phyloP scores from a whole-genome alignment of 2,329 filamentous ascomycete genomes.

The Sporothrix sp. region DNA sequence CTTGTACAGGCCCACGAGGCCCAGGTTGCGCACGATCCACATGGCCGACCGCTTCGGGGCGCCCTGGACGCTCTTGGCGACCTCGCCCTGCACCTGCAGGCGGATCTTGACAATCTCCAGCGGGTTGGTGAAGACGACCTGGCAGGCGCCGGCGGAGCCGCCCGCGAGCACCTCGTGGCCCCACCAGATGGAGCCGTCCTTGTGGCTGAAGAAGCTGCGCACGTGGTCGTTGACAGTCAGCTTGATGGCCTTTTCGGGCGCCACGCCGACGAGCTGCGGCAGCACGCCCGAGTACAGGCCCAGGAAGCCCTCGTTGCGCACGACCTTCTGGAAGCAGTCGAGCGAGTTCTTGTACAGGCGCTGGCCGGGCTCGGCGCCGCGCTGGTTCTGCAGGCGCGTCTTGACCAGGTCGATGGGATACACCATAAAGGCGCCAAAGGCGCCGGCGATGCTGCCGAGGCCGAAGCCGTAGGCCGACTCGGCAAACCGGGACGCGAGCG shows the following conservation, averaged over 20 bases:
- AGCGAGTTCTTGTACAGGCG: slow-evolving; percentile 93
- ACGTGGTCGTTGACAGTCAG: slow-evolving; percentile 95
- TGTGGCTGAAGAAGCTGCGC: slow-evolving; percentile 62
- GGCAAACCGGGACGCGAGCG: slow-evolving; percentile 52
- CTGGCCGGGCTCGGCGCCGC: slow-evolving; percentile 70
- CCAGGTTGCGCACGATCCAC: slow-evolving; percentile 95
- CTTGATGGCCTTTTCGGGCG: slow-evolving; percentile 99
- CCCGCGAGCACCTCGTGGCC: slow-evolving; percentile 73
- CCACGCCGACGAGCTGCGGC: slow-evolving; percentile 91
- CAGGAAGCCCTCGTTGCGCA: slow-evolving; percentile 80
- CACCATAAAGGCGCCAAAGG: slow-evolving; percentile 98
- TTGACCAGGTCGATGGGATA: slow-evolving; percentile 98
- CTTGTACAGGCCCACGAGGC: slow-evolving; percentile 92
- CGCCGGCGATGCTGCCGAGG: slow-evolving; percentile 81
- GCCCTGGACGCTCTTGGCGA: slow-evolving; percentile 75
- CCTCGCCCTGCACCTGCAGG: slow-evolving; percentile 92
- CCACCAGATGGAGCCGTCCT: slow-evolving; percentile 62
- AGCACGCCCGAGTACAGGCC: slow-evolving; percentile 92
- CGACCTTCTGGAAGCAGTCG: slow-evolving; percentile 88
- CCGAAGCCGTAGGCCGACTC: slow-evolving; percentile 85
- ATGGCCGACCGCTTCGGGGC: slow-evolving; percentile 83
- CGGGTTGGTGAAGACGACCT: slow-evolving; percentile 98
- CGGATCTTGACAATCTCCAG: slow-evolving; percentile 99
- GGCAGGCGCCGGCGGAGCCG: slow-evolving; percentile 81
- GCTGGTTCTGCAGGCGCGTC: slow-evolving; percentile 97